Base-by-base conservation (phyloP, 306 rosid genomes). In the Malus orientalis region DNA sequence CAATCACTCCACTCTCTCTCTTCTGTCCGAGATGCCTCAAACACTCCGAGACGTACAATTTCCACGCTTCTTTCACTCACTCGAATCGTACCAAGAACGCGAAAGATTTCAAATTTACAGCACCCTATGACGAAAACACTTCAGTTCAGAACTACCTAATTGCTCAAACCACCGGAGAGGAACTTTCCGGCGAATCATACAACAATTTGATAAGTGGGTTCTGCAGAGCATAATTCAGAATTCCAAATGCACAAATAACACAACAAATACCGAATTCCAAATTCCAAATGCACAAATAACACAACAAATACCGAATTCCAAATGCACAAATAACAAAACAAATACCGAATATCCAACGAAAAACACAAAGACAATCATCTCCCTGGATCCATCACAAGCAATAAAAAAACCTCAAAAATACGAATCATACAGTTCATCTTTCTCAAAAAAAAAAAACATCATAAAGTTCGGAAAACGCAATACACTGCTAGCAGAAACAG, bases 151-250 rank as follows among this genome's bases (percentile, higher is more conserved):
- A 58, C 69, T 18, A 59, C 42, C 67, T 29, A 67, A 64, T 53
- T 80, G 76, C 57, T 64, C 75, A 42, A 69, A 67, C 67, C 38
- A 33, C 42, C 19, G 84, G 83, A 61, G 84, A 79, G 85, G 92
- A 89, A 65, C 85, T 78, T 45, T 83, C 93, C 13, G 62, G 83
- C 32, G 86, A 86, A 20, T 77, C 67, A 6, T 89, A 61, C 74
- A 82, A 83, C 66, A 53, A 72, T 62, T 77, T 79, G 67, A 82
- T 91, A 44, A 32, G 83, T 14, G 82, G 83, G 11, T 86, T 54
- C 76, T 91, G 94, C 78, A 86, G 82, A 79, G 7, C 15, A 57
- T 64, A 61, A 5, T 29, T 61, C 38, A 6, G 20, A 61, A 25
- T 12, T 1, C 33, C 29, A 12, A 22, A 1, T 10, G 33, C 33